Evolutionary conservation across 2,329 filamentous ascomycete genomes (phyloP), one percentile per base, ranked within the genome.

Genomic region (Apiospora kogelbergensis): DNA sequence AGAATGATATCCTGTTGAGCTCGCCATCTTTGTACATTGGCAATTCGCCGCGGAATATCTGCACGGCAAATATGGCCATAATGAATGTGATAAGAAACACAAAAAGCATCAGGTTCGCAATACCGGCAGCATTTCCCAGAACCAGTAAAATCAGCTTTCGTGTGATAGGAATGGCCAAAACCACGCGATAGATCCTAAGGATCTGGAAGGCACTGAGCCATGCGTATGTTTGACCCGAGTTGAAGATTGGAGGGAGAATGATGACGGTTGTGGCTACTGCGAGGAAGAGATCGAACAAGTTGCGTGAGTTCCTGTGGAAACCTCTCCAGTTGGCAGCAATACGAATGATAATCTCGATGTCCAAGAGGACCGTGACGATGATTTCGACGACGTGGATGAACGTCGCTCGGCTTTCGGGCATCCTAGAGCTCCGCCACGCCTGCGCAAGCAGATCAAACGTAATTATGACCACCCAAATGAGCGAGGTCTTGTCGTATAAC

Each of bases 191-290:
- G 26, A 93, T 91, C 76, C 97, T 90, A 69, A 98, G 80, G 67
- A 99, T 95, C 81, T 99, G 96, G 76, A 99, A 99, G 42, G 97
- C 84, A 0, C 93, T 95, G 66, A 99, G 85, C 90, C 95, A 98
- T 30, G 90, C 91, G 78, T 98, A 99, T 2, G 88, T 80, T 68
- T 89, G 88, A 1, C 90, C 90, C 13, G 91, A 91, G 69, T 89
- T 82, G 67, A 88, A 92, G 72, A 99, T 95, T 0, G 87, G 85
- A 0, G 97, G 96, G 9, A 98, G 86, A 71, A 97, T 88, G 64
- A 98, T 98, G 74, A 97, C 82, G 2, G 90, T 89, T 0, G 95
- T 98, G 69, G 93, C 88, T 26, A 98, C 81, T 10, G 92, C 95
- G 68, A 99, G 87, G 13, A 85, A 83, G 1, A 98, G 83, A 78